These are phyloP conservation scores for Erodium maritimum DNA, from an alignment of 345 rosid species.

Conservation along the genomic window DNA sequence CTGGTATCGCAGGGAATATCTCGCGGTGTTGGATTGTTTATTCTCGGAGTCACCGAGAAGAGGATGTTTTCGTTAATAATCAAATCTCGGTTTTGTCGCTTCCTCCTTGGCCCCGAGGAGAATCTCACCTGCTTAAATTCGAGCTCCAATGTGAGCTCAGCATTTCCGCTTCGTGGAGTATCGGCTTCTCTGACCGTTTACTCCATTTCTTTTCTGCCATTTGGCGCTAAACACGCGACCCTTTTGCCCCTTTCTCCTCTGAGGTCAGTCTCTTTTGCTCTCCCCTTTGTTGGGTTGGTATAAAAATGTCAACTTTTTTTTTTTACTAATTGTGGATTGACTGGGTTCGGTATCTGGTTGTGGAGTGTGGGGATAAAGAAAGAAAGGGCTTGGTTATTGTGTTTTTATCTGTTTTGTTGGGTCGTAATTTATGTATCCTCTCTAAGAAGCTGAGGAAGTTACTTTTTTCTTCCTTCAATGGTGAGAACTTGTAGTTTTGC, in stretches of 20 bases:
- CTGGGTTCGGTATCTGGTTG: neutral
- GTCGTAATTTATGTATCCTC: neutral
- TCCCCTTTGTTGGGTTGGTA: neutral
- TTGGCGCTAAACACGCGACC: slow-evolving; percentile 13
- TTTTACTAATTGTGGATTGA: neutral
- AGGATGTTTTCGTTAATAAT: neutral
- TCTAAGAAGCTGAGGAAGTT: neutral
- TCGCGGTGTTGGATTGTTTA: neutral
- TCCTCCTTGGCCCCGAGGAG: slow-evolving; percentile 6
- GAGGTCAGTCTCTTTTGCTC: slow-evolving; percentile 10
- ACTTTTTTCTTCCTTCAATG: neutral
- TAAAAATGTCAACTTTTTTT: neutral
- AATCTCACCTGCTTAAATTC: slow-evolving; percentile 24
- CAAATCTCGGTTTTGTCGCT: slow-evolving; percentile 15
- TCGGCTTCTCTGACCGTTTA: slow-evolving; percentile 6
- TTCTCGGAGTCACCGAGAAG: slow-evolving; percentile 16
- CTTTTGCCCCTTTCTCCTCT: slow-evolving; percentile 6
- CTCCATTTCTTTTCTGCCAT: slow-evolving; percentile 10
- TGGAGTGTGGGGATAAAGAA: neutral
- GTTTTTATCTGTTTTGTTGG: neutral
- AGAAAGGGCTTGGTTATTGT: neutral
- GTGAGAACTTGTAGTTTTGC: neutral
- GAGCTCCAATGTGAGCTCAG: slow-evolving; percentile 2
- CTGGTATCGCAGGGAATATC: neutral
- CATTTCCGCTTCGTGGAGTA: slow-evolving; percentile 7